Percentiles rank a stretch among this genome's conserved stretches.
Conservation (phyloP, 805 yeast genomes). For the Saturnispora dispora region DNA sequence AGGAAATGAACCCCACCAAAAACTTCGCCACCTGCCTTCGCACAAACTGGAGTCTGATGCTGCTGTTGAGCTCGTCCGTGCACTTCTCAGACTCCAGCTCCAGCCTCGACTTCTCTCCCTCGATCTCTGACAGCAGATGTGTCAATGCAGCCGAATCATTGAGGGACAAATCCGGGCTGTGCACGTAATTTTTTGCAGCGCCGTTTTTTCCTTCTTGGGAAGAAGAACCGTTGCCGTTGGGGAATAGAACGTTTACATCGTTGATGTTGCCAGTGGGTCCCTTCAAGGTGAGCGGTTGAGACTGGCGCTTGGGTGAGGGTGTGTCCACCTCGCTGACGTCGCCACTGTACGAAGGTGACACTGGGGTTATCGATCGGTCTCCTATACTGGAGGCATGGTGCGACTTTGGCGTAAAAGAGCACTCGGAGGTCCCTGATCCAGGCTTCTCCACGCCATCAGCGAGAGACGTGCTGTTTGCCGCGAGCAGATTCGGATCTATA, state of each 20-base stretch:
- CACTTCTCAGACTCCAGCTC: slow-evolving; percentile 21
- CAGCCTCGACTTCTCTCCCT: slow-evolving; percentile 16
- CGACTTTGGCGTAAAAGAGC: background rate
- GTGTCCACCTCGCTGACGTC: slow-evolving; percentile 2
- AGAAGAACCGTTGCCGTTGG: background rate
- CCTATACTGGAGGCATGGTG: background rate
- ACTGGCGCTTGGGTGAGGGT: slow-evolving; percentile 2
- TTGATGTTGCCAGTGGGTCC: slow-evolving; percentile 2
- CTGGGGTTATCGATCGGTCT: background rate
- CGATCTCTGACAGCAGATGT: slow-evolving; percentile 17
- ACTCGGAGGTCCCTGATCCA: background rate
- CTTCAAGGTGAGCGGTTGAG: slow-evolving; percentile 1
- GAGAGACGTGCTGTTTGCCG: slow-evolving; percentile 4
- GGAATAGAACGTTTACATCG: slow-evolving; percentile 1
- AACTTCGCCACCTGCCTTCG: slow-evolving; percentile 6
- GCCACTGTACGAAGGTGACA: background rate
- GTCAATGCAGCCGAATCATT: slow-evolving; percentile 15
- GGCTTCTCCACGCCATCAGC: background rate
- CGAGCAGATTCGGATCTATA: background rate
- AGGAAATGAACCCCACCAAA: background rate
- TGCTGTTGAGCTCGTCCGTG: slow-evolving; percentile 9
- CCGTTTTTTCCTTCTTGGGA: slow-evolving; percentile 3
- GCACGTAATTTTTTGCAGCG: background rate
- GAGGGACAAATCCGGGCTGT: slow-evolving; percentile 18
- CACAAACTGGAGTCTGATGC: background rate